Evolutionary conservation across 2,329 filamentous ascomycete species (phyloP).

Genomic region (Fusarium graminum): DNA sequence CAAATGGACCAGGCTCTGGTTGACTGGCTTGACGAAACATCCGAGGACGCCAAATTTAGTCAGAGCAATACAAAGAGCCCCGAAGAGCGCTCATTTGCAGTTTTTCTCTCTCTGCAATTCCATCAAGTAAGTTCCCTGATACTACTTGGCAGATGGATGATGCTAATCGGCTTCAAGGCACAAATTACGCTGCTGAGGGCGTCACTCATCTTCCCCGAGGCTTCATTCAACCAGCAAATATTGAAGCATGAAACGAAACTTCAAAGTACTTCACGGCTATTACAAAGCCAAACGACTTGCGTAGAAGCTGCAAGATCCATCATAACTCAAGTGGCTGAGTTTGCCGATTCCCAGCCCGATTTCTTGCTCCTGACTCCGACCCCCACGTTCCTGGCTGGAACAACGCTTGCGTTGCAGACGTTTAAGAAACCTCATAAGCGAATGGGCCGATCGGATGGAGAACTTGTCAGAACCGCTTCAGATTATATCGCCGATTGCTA

Average conservation of each 20-base stretch:
- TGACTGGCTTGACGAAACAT: slow-evolving; percentile 32
- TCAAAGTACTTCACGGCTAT: slow-evolving; percentile 17
- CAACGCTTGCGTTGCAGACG: slow-evolving; percentile 38
- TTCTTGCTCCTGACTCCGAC: slow-evolving; percentile 37
- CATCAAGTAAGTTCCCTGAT: slow-evolving; percentile 11
- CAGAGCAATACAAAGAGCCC: slow-evolving; percentile 13
- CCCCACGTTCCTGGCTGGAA: slow-evolving; percentile 32
- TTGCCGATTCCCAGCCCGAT: slow-evolving; percentile 34
- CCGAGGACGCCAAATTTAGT: slow-evolving; percentile 23
- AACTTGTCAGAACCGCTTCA: slow-evolving; percentile 33
- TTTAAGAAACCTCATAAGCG: slow-evolving; percentile 45
- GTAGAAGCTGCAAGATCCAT: slow-evolving; percentile 42
- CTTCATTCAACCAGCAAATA: slow-evolving; percentile 32
- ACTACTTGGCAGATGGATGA: too few relatives aligned
- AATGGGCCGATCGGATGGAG: slow-evolving; percentile 43
- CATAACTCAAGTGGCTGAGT: slow-evolving; percentile 38
- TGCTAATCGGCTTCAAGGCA: slow-evolving; percentile 4
- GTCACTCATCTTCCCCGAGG: slow-evolving; percentile 39
- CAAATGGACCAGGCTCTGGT: slow-evolving; percentile 36
- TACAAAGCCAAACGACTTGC: slow-evolving; percentile 40
- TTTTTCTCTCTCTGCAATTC: slow-evolving; percentile 39
- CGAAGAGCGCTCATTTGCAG: slow-evolving; percentile 24
- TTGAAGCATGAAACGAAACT: slow-evolving; percentile 36
- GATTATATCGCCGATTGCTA: slow-evolving; percentile 39
- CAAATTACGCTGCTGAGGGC: slow-evolving; percentile 41